Conservation (phyloP, 2,329 filamentous ascomycete species). For the Ophiostoma angusticollis region DNA sequence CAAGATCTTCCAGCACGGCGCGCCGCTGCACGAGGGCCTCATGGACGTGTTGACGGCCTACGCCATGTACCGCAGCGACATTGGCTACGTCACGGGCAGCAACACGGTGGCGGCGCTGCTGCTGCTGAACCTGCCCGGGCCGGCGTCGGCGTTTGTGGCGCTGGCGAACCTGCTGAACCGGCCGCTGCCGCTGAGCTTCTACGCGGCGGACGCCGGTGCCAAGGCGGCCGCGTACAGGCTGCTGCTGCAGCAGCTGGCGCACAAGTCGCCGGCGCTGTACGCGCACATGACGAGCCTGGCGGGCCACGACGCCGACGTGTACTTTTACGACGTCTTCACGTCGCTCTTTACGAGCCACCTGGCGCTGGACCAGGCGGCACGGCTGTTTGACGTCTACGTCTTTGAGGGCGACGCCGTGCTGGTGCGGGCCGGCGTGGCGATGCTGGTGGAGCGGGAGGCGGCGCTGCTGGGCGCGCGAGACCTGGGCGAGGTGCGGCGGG, state of each 20-base stretch:
- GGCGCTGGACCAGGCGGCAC: conserved; percentile 54
- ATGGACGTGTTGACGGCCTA: conserved; percentile 67
- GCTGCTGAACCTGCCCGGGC: conserved; percentile 54
- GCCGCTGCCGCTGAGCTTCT: conserved; percentile 61
- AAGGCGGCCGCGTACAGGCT: conserved; percentile 57
- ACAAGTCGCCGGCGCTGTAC: conserved; percentile 52
- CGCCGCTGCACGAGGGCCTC: conserved; percentile 54
- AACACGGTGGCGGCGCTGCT: conserved; percentile 66
- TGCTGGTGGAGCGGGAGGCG: conserved; percentile 44
- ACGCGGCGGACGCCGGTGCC: conserved; percentile 54
- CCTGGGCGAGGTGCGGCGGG: conserved; percentile 29
- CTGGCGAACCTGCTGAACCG: conserved; percentile 70
- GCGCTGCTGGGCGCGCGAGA: conserved; percentile 34
- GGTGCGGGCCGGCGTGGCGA: conserved; percentile 57
- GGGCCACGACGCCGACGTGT: conserved; percentile 35
- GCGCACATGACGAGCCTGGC: conserved; percentile 45
- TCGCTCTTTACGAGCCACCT: conserved; percentile 51
- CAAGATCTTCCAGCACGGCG: conserved; percentile 55
- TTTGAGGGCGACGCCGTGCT: conserved; percentile 68
- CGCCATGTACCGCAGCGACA: conserved; percentile 68
- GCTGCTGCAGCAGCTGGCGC: conserved; percentile 51
- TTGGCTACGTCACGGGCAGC: conserved; percentile 63
- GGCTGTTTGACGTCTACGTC: conserved; percentile 71
- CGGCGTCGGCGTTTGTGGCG: conserved; percentile 53
- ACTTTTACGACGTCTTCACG: conserved; percentile 48